Evolutionary conservation across 31 red algal species (phyloP), one percentile per base, ranked within the genome.

Genomic region (Endocladia muricata): DNA sequence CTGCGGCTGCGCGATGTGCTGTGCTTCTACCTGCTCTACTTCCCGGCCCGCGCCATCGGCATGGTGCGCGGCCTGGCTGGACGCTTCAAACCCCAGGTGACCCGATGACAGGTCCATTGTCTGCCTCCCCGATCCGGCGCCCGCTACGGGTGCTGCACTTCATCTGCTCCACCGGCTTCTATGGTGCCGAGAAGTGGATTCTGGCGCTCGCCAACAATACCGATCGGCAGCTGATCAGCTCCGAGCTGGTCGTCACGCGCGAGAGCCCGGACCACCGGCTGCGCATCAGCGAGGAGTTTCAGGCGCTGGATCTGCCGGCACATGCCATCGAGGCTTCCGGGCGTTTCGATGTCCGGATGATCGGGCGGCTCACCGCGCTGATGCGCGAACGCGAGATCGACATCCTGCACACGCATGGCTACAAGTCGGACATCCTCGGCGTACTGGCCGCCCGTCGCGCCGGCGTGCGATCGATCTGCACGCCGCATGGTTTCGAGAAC

Each of bases 341-440:
- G 47, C 47, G 47, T 52, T 52, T 52, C n/a, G 47, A 52, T n/a
- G 47, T 52, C n/a, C 47, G 47, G n/a, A n/a, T 52, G 47, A 52
- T 52, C n/a, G 11, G 11, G 11, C 13, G 13, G n/a, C 47, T 52
- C 13, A n/a, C 47, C 13, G n/a, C 13, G n/a, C n/a, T 52, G n/a
- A 52, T 52, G 11, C 13, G n/a, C 13, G 47, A 52, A n/a, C 47
- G 47, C n/a, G 13, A 52, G n/a, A 52, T 52, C n/a, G 47, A 52
- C 47, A 52, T 52, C n/a, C 13, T 52, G 11, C 47, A 52, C 47
- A 52, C 47, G 11, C 47, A 52, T n/a, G 47, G 47, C 13, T 52
- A 52, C 47, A 52, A 52, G 47, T 52, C 47, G 13, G 47, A 52
- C 47, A 52, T 52, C n/a, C n/a, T 52, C 13, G 47, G 47, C 47